A percentile compares a stretch with the other conserved stretches of the same genome.
These are phyloP conservation scores for Parathielavia hyrcaniae DNA, from an alignment of 495 filamentous ascomycete species.

Conservation along the genomic window DNA sequence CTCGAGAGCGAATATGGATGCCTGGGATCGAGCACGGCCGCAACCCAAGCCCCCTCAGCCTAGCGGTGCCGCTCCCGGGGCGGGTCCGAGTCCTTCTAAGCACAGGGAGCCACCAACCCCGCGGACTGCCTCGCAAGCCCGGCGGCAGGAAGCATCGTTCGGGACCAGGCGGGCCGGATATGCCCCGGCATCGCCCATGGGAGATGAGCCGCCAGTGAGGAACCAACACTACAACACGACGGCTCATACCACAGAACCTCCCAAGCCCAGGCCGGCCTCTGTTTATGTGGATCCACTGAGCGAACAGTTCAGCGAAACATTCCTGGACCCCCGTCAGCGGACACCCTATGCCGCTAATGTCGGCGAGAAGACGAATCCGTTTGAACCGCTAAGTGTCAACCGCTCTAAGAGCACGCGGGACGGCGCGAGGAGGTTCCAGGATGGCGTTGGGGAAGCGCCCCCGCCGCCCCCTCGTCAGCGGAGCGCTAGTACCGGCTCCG, in stretches of 20 bases:
- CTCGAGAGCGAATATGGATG: slow-evolving; percentile 53
- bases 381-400: slow-evolving; percentile 37
- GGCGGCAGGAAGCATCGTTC: slow-evolving; percentile 42
- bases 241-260: slow-evolving; percentile 23
- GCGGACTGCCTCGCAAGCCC: slow-evolving; percentile 39
- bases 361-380: slow-evolving; percentile 61
- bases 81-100: slow-evolving; percentile 24
- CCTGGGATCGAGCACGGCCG: slow-evolving; percentile 61
- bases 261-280: slow-evolving; percentile 22
- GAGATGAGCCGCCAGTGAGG: slow-evolving; percentile 42
- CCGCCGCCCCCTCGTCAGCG: slow-evolving; percentile 24
- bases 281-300: slow-evolving; percentile 38
- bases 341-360: slow-evolving; percentile 62
- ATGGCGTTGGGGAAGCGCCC: slow-evolving; percentile 8
- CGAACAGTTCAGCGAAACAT: slow-evolving; percentile 37
- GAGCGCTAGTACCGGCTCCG: slow-evolving; percentile 30
- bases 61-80: slow-evolving; percentile 2
- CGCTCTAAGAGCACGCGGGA: slow-evolving; percentile 39
- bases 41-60: slow-evolving; percentile 15
- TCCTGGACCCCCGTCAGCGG: slow-evolving; percentile 50
- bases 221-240: slow-evolving; percentile 41
- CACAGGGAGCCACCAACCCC: slow-evolving; percentile 29
- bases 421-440: slow-evolving; percentile 11
- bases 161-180: slow-evolving; percentile 38
- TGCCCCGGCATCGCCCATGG: slow-evolving; percentile 36